Evolutionary conservation across 2,329 filamentous ascomycete species (phyloP), one percentile per base, ranked within the genome.

Genomic region (Fusarium sambucinum): DNA sequence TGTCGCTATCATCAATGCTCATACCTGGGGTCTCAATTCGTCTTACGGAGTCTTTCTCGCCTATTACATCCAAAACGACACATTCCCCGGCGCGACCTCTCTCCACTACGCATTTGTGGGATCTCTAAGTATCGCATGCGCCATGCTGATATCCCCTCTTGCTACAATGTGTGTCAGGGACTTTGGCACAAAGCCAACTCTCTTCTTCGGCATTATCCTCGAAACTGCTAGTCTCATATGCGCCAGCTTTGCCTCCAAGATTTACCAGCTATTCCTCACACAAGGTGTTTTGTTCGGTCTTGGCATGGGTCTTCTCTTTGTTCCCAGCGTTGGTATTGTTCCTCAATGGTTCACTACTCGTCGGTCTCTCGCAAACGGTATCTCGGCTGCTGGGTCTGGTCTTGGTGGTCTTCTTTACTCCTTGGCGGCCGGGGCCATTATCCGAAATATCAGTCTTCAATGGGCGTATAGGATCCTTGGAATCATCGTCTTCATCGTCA

Each of bases 91-190:
- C 16, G 86, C 90, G 4, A 88, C 86, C 0, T 79, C 86, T 3
- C 84, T 94, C 3, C 84, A 89, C 8, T 94, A 90, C 77, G 92
- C 92, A 40, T 94, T 95, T 75, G 85, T 95, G n/a, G 92, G 92
- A 29, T 72, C 70, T 6, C 67, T 80, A 4, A 79, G 78, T 69
- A 64, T 77, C 23, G 72, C 70, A 50, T 71, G 74, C 48, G 90
- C 90, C 3, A 82, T 94, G 61, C 76, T 92, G 10, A 79, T 92
- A 29, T 91, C 91, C 0, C 92, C 92, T 0, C 33, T 93, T 2
- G 89, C 87, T 7, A 93, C 90, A 0, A 76, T 85, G 10, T 85
- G 82, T 33, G 88, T 88, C 1, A 84, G 89, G 3, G 77, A 81
- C 12, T 87, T 85, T 59, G 91, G 91, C 10, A 93, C 90, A 0